These are phyloP conservation scores for Isoetes taiwanensis DNA, from an alignment of 75 land plant genomes.

Conservation along the genomic window DNA sequence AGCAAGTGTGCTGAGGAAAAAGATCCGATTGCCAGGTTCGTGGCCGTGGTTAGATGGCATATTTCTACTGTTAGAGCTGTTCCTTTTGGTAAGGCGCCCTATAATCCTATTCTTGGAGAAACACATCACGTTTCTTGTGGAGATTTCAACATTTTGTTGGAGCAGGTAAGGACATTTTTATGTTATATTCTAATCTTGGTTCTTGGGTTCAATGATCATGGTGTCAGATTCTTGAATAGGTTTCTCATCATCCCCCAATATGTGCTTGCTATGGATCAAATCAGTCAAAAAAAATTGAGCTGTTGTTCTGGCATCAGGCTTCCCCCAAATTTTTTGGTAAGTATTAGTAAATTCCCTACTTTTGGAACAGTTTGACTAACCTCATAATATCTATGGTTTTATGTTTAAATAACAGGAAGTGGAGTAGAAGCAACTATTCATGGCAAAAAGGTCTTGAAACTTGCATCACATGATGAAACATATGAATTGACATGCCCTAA, in stretches of 20 bases:
- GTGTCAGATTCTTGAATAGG: too few species aligned
- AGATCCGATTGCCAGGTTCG: constrained; percentile 44
- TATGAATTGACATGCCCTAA: constrained; percentile 69
- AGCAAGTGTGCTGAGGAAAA: constrained; percentile 26
- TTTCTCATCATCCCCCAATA: constrained; percentile 88
- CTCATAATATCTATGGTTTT: too few species aligned
- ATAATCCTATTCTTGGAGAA: constrained; percentile 87
- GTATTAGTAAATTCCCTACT: too few species aligned
- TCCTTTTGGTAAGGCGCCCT: constrained; percentile 61
- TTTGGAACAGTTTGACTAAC: too few species aligned
- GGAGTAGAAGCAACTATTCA: constrained; percentile 38
- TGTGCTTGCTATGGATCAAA: constrained; percentile 63
- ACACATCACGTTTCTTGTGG: constrained; percentile 80
- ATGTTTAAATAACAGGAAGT: constrained; percentile 31
- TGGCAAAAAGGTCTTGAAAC: constrained; percentile 47
- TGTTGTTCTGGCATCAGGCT: constrained; percentile 53
- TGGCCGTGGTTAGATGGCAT: constrained; percentile 60
- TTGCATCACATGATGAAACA: constrained; percentile 34
- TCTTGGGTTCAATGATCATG: too few species aligned
- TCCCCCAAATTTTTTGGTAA: constrained; percentile 58
- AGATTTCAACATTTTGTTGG: constrained; percentile 63
- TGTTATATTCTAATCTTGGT: too few species aligned
- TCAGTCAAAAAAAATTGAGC: constrained; percentile 32
- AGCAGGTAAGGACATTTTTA: constrained; percentile 43
- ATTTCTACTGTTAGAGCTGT: constrained; percentile 52